Evolutionary conservation across 1,284 basidiomycete genomes (phyloP), one percentile per base, ranked within the genome.

Genomic region (Anthracocystis setariae): DNA sequence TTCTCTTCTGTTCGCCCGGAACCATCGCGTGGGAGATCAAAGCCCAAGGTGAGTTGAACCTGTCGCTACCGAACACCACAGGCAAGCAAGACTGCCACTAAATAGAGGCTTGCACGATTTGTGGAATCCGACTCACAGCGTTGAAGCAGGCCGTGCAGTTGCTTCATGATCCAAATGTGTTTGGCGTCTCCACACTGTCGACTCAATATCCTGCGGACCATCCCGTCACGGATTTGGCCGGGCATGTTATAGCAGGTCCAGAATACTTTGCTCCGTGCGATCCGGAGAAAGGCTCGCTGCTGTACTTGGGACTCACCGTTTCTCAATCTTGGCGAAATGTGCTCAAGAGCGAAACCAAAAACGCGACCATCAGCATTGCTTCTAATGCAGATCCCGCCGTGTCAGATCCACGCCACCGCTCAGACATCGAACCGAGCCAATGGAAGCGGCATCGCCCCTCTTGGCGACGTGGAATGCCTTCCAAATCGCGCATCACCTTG

Each of bases 181-280:
- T 69, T 40, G 77, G 75, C 18, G 75, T 79, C n/a, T 73, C 65
- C 8, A 74, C 61, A 2, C 40, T 79, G 5, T 73, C 73, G 15
- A 77, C 73, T n/a, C 40, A 20, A 10, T 79, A 76, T 38, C 67
- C 75, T 2, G 27, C 52, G 5, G 51, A 69, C 18, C 67, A 71
- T 49, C 40, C 46, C 13, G 45, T 62, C 29, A 25, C 56, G 12
- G 54, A 64, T 10, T 51, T 79, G 24, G 52, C 73, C 1, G 77
- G 73, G 9, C 46, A 39, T 29, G 29, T 65, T 43, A 68, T 61
- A 15, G 50, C 64, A 24, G 76, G 78, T 5, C 69, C 77, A 1
- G 81, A 82, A 33, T 82, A 82, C 67, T 82, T 72, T 57, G 76
- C 77, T 2, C 77, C 80, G 0, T 81, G 80, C 57, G 73, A 69